Percentiles rank a stretch among this genome's conserved stretches.
These are phyloP conservation scores for Stentor roeselii DNA, from an alignment of 73 alveolate genomes.

Conservation along the genomic window DNA sequence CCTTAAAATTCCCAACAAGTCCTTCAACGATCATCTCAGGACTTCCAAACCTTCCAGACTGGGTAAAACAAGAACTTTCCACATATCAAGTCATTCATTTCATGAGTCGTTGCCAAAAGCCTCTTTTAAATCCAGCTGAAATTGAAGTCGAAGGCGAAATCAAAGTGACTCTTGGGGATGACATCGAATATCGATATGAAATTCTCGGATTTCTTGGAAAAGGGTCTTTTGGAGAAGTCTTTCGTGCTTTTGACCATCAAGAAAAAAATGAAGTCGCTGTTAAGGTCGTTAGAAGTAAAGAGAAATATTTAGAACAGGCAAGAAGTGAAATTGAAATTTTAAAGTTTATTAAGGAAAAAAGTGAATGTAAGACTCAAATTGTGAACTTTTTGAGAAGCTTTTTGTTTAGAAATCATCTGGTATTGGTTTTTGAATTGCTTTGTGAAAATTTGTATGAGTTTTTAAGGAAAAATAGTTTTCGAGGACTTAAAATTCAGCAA, in stretches of 20 bases:
- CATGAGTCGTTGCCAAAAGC: too few relatives aligned
- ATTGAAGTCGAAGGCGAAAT: too few relatives aligned
- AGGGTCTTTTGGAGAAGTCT: not conserved
- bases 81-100: too few relatives aligned
- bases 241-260: not conserved
- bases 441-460: conserved; percentile 7
- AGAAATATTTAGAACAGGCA: not conserved
- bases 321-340: not conserved
- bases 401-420: too few relatives aligned
- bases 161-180: too few relatives aligned
- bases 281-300: not conserved
- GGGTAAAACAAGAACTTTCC: too few relatives aligned
- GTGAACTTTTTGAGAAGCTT: too few relatives aligned
- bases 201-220: not conserved
- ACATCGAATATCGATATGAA: conserved; percentile 1
- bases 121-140: too few relatives aligned
- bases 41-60: too few relatives aligned
- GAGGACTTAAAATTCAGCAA: not conserved
- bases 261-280: not conserved
- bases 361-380: too few relatives aligned
- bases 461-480: not conserved
- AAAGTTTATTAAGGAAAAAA: not conserved
- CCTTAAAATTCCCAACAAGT: too few relatives aligned
- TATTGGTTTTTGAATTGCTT: not conserved
- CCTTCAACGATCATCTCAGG: too few relatives aligned